These are phyloP conservation scores for Millerago galiae DNA, from an alignment of 805 yeast genomes.

Conservation along the genomic window DNA sequence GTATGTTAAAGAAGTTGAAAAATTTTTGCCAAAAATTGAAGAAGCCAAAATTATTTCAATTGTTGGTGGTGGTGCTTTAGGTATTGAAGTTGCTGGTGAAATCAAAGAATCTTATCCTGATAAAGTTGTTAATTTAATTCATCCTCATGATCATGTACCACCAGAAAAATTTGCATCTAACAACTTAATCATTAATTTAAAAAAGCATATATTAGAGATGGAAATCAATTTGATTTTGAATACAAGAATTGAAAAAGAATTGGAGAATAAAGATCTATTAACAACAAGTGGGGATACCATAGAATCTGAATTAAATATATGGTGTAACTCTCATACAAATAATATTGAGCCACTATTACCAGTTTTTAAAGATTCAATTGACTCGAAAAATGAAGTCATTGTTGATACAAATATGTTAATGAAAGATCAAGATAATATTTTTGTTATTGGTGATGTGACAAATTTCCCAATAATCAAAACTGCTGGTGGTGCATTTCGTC, in stretches of 20 bases:
- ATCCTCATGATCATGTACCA: constrained; percentile 37
- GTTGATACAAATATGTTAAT: constrained; percentile 23
- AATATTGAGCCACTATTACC: constrained; percentile 27
- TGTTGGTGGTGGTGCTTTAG: constrained; percentile 49
- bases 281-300: constrained; percentile 24
- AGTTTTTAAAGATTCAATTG: constrained; percentile 20
- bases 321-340: constrained; percentile 32
- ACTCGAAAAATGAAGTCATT: constrained; percentile 17
- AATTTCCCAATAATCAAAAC: constrained; percentile 33
- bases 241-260: constrained; percentile 26
- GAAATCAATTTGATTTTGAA: constrained; percentile 25
- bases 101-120: constrained; percentile 32
- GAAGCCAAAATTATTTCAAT: constrained; percentile 33
- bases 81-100: constrained; percentile 46
- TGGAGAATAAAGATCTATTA: constrained; percentile 17
- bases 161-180: constrained; percentile 28
- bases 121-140: constrained; percentile 33
- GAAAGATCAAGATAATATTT: constrained; percentile 24
- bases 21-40: constrained; percentile 27
- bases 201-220: constrained; percentile 10
- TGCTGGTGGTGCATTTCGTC: constrained; percentile 33
- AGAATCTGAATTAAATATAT: constrained; percentile 28
- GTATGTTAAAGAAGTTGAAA: constrained; percentile 37
- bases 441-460: constrained; percentile 32
- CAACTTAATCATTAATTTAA: constrained; percentile 15